Base-by-base conservation (phyloP, 768 basidiomycete species). In the Amyloporia xantha region DNA sequence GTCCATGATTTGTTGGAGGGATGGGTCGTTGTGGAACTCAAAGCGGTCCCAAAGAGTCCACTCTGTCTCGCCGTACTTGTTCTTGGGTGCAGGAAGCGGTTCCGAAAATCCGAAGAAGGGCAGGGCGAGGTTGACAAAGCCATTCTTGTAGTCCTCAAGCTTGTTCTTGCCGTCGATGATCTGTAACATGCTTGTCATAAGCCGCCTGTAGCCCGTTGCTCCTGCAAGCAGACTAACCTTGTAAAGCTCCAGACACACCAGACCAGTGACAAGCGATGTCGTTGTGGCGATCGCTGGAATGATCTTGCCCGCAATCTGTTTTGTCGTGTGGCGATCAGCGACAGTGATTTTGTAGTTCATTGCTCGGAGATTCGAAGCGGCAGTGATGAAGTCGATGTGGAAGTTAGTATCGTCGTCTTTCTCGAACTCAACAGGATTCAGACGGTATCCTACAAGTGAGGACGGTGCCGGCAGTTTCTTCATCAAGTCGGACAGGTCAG, bases 41-140 rank as follows among this genome's bases (percentile, higher is more conserved):
- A 98, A 91, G 46, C 95, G 84, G 69, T 98, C 93, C 95, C 95
- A 98, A 35, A 99, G 76, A 3, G 96, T 97, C 95, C 95, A 99
- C 55, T 95, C 91, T 1, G 79, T 87, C 38, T 74, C 66, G 47
- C 84, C 82, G 64, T 92, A 97, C 77, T 93, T 95, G 55, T 81
- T 74, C 74, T 95, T 97, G 53, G 78, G 60, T 17, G 93, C 91
- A 3, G 82, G 84, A 54, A 98, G 90, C 10, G 96, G 96, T 61
- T 99, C 96, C 2, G 94, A 97, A 75, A 98, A 99, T 23, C 91
- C 96, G 62, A 98, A 98, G 84, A 98, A 98, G 1, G 96, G 96
- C 47, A 99, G 70, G 2, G 96, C 96, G 47, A 99, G 77, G 68
- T 99, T 99, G 60, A 98, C 80, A 67, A 99, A 99, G 33, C 94